These are phyloP conservation scores for Monosporascus cannonballus DNA, from an alignment of 2,329 filamentous ascomycete species.

Conservation along the genomic window DNA sequence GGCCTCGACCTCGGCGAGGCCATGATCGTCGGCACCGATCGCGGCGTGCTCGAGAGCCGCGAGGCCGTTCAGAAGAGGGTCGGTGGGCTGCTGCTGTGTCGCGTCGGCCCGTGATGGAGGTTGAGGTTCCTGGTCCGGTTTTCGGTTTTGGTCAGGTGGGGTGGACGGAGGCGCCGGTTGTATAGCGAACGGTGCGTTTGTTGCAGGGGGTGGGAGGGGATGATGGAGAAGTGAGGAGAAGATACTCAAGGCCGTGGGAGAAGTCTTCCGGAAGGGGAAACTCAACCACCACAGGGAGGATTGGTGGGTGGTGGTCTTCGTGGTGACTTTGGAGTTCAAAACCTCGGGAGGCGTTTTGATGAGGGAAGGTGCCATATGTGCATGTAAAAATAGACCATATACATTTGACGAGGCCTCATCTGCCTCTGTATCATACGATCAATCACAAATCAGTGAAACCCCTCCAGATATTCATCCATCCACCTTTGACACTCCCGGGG, in stretches of 20 bases:
- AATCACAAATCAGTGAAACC: neutral
- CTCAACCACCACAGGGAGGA: too few relatives aligned
- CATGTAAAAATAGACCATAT: neutral
- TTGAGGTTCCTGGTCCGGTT: neutral
- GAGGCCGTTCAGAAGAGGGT: slow-evolving; percentile 76
- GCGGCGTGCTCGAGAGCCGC: slow-evolving; percentile 72
- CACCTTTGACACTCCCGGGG: neutral
- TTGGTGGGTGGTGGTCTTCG: too few relatives aligned
- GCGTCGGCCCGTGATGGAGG: slow-evolving; percentile 38
- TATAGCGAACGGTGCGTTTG: too few relatives aligned
- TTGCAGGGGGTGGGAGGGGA: too few relatives aligned
- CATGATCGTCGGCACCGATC: slow-evolving; percentile 71
- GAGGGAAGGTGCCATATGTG: too few relatives aligned
- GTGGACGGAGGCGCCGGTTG: too few relatives aligned
- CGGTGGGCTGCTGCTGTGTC: slow-evolving; percentile 74
- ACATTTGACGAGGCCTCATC: neutral
- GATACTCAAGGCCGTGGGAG: too few relatives aligned
- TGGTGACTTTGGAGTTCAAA: too few relatives aligned
- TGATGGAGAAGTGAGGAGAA: too few relatives aligned
- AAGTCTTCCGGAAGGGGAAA: too few relatives aligned
- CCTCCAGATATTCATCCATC: neutral
- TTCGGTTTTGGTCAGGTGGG: too few relatives aligned
- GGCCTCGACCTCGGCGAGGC: slow-evolving; percentile 77
- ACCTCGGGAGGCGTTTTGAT: too few relatives aligned
- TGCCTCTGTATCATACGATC: neutral